Conservation (phyloP, 1,284 basidiomycete species). For the Heliocybe sulcata region DNA sequence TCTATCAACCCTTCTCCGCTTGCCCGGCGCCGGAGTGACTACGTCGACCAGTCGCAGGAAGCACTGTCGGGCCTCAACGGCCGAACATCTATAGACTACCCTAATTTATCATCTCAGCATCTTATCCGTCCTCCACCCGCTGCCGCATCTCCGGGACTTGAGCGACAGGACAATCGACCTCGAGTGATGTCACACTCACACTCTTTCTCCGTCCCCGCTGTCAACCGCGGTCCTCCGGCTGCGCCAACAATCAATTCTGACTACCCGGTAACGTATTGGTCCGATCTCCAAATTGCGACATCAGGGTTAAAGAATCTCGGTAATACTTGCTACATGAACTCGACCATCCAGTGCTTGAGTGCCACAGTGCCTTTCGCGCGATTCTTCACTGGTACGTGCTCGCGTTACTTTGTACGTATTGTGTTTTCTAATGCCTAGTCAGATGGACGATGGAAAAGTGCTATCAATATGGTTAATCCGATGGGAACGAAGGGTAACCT, state of each 20-base stretch:
- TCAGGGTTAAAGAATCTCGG: constrained; percentile 94
- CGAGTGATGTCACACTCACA: constrained; percentile 23
- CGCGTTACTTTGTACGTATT: constrained; percentile 9
- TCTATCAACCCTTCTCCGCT: constrained; percentile 69
- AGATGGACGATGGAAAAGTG: constrained; percentile 85
- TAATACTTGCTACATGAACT: constrained; percentile 99
- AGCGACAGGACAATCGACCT: constrained; percentile 65
- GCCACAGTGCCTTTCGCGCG: constrained; percentile 87
- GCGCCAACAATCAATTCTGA: constrained; percentile 51
- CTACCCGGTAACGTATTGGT: constrained; percentile 77
- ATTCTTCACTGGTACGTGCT: constrained; percentile 73
- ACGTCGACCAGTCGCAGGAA: constrained; percentile 72
- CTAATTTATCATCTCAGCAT: constrained; percentile 53
- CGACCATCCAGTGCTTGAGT: constrained; percentile 92
- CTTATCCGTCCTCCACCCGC: constrained; percentile 73
- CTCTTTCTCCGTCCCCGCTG: constrained; percentile 16
- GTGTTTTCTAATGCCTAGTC: neutral
- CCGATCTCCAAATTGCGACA: constrained; percentile 70
- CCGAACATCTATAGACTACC: constrained; percentile 71
- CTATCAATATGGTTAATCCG: constrained; percentile 85
- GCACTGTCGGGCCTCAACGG: constrained; percentile 45
- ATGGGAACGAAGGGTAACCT: constrained; percentile 86
- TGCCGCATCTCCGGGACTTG: constrained; percentile 58
- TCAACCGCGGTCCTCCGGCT: constrained; percentile 2
- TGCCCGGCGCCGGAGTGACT: constrained; percentile 72